phyloP scores from a whole-genome alignment of 2,329 filamentous ascomycete genomes.

The Microcyclospora pomicola region DNA sequence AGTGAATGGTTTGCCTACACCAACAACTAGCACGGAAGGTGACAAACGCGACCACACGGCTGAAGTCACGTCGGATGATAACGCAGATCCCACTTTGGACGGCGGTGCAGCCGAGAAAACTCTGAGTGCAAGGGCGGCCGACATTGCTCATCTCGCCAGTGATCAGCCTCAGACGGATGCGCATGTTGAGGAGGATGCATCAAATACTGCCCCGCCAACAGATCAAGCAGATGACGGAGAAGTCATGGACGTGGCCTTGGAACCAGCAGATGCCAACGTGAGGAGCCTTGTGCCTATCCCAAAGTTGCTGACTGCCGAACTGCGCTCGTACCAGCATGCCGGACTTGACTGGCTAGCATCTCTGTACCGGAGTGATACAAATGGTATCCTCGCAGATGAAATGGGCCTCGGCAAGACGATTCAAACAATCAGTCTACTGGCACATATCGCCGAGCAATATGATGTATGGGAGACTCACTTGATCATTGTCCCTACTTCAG shows the following conservation, averaged over 20 bases:
- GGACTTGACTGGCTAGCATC: slow-evolving; percentile 96
- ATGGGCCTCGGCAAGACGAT: slow-evolving; percentile 99
- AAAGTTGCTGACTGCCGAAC: slow-evolving; percentile 62
- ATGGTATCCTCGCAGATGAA: slow-evolving; percentile 92
- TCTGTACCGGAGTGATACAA: slow-evolving; percentile 81
- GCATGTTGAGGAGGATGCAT: background rate
- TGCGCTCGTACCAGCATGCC: slow-evolving; percentile 92
- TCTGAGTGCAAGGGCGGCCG: background rate
- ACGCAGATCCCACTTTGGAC: slow-evolving; percentile 1
- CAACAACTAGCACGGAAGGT: slow-evolving; percentile 19
- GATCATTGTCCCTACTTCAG: slow-evolving; percentile 91
- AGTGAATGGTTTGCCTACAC: slow-evolving; percentile 19
- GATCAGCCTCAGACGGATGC: background rate
- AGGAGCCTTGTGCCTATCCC: slow-evolving; percentile 40
- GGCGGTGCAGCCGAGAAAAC: background rate
- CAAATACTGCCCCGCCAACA: background rate
- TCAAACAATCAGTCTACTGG: slow-evolving; percentile 86
- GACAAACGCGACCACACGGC: slow-evolving; percentile 4
- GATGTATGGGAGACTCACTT: slow-evolving; percentile 92
- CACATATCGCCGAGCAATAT: slow-evolving; percentile 80
- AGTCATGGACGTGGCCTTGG: background rate
- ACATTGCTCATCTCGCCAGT: background rate
- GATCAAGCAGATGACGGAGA: background rate
- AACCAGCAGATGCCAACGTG: background rate
- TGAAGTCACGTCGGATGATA: slow-evolving; percentile 2